Evolutionary conservation across 2,329 filamentous ascomycete species (phyloP).

Genomic region (Sporothrix brunneoviolacea): DNA sequence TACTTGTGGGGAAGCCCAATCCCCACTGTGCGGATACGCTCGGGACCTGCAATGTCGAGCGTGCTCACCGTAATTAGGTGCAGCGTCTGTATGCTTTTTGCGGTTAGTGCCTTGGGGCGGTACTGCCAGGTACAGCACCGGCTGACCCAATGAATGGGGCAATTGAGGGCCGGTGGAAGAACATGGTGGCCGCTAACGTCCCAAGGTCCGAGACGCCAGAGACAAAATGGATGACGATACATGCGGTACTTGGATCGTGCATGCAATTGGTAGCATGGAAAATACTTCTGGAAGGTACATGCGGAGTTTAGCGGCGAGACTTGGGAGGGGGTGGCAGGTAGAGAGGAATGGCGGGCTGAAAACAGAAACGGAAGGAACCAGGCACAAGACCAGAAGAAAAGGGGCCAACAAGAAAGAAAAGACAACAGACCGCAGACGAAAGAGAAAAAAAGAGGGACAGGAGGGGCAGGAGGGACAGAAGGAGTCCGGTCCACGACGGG

Average conservation of each 20-base stretch:
- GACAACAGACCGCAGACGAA: neutral
- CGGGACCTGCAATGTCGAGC: neutral
- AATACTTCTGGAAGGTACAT: conserved; percentile 6
- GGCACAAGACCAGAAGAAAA: conserved; percentile 2
- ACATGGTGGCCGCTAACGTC: too few species aligned
- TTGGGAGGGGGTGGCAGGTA: neutral
- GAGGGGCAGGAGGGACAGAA: too few species aligned
- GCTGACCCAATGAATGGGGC: neutral
- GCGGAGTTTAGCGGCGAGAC: neutral
- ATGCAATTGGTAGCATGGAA: neutral
- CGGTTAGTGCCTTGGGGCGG: neutral
- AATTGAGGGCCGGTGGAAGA: too few species aligned
- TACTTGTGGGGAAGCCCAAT: neutral
- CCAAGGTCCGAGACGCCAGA: too few species aligned
- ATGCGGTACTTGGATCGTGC: too few species aligned
- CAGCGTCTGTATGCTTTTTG: neutral
- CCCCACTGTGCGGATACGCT: conserved; percentile 8
- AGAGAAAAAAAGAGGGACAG: neutral
- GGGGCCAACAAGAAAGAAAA: neutral
- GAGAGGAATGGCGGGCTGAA: neutral
- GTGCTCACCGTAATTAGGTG: neutral
- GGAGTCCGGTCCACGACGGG: too few species aligned
- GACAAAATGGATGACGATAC: too few species aligned
- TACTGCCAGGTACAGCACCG: conserved; percentile 6
- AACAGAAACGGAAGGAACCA: conserved; percentile 3